A percentile compares a stretch with the other conserved stretches of the same genome.
phyloP scores from a whole-genome alignment of 208 protist genomes.

The Leishmania gerbilli region DNA sequence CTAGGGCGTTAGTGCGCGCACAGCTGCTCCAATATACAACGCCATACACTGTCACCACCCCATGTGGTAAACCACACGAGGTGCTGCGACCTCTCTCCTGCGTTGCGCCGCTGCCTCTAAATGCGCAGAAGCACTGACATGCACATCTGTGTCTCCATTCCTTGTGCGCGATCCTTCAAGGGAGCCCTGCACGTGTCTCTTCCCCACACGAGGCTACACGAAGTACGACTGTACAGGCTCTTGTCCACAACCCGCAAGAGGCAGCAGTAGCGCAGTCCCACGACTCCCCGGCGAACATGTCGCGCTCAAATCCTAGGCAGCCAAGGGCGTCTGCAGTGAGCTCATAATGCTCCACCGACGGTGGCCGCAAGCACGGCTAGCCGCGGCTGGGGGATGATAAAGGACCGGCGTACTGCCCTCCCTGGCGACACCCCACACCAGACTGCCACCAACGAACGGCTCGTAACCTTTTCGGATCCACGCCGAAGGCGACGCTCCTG shows the following conservation, averaged over 20 bases:
- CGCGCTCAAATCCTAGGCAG: constrained; percentile 7
- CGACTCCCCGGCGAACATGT: constrained; percentile 11
- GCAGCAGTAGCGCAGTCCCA: constrained; percentile 27
- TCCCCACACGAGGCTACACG: constrained; percentile 42
- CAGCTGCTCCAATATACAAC: constrained; percentile 33
- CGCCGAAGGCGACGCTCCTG: constrained; percentile 9
- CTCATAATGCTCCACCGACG: constrained; percentile 44
- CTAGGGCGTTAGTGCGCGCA: constrained; percentile 54
- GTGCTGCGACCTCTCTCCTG: neutral
- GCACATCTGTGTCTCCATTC: constrained; percentile 32
- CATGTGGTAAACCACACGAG: constrained; percentile 31
- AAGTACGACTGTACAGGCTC: constrained; percentile 38
- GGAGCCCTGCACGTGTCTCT: constrained; percentile 27
- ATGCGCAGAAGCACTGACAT: constrained; percentile 45
- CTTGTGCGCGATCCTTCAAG: constrained; percentile 4
- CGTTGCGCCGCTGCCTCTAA: neutral
- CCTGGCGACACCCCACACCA: constrained; percentile 2
- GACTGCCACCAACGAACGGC: neutral
- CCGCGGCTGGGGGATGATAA: constrained; percentile 39
- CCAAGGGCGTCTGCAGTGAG: constrained; percentile 23
- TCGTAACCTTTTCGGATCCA: constrained; percentile 1
- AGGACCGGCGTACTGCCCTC: constrained; percentile 21
- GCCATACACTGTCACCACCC: constrained; percentile 44
- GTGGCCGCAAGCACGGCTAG: constrained; percentile 45
- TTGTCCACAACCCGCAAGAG: constrained; percentile 13